These are phyloP conservation scores for Bipolaris zeicola DNA, from an alignment of 2,329 filamentous ascomycete species.

Conservation along the genomic window DNA sequence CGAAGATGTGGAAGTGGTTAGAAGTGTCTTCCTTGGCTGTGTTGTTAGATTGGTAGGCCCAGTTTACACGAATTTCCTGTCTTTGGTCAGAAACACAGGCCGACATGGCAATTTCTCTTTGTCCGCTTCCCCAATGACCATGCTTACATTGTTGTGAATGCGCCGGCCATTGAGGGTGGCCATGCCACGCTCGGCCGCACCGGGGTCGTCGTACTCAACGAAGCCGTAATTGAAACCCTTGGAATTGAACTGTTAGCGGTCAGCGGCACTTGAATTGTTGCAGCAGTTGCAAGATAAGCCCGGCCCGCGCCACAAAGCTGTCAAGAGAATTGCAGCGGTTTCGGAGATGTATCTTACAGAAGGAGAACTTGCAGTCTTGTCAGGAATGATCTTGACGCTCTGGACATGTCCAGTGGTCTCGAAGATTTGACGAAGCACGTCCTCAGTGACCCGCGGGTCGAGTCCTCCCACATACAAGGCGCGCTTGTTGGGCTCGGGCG, in stretches of 20 bases:
- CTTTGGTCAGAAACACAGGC: slow-evolving; percentile 29
- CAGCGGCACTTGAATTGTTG: slow-evolving; percentile 14
- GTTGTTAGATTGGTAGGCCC: slow-evolving; percentile 98
- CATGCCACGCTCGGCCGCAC: slow-evolving; percentile 96
- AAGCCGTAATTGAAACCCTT: slow-evolving; percentile 99
- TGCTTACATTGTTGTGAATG: slow-evolving; percentile 88
- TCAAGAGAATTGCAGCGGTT: slow-evolving; percentile 18
- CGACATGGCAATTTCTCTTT: slow-evolving; percentile 7
- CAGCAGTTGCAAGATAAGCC: slow-evolving; percentile 16
- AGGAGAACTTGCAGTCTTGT: slow-evolving; percentile 86
- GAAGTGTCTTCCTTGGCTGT: slow-evolving; percentile 96
- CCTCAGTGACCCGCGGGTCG: slow-evolving; percentile 93
- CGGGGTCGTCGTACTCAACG: slow-evolving; percentile 97
- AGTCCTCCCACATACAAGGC: slow-evolving; percentile 94
- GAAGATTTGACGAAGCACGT: slow-evolving; percentile 96
- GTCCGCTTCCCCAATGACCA: neutral
- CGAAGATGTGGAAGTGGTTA: slow-evolving; percentile 98
- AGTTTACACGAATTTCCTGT: slow-evolving; percentile 98
- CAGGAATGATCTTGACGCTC: slow-evolving; percentile 98
- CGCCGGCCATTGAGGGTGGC: slow-evolving; percentile 92
- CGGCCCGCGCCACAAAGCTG: slow-evolving; percentile 16
- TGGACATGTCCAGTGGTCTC: slow-evolving; percentile 98
- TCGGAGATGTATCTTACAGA: slow-evolving; percentile 25
- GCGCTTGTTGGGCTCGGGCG: slow-evolving; percentile 97
- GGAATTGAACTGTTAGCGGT: slow-evolving; percentile 28